Base-by-base conservation (phyloP, 2,329 filamentous ascomycete genomes). In the Cladosporium sp. region DNA sequence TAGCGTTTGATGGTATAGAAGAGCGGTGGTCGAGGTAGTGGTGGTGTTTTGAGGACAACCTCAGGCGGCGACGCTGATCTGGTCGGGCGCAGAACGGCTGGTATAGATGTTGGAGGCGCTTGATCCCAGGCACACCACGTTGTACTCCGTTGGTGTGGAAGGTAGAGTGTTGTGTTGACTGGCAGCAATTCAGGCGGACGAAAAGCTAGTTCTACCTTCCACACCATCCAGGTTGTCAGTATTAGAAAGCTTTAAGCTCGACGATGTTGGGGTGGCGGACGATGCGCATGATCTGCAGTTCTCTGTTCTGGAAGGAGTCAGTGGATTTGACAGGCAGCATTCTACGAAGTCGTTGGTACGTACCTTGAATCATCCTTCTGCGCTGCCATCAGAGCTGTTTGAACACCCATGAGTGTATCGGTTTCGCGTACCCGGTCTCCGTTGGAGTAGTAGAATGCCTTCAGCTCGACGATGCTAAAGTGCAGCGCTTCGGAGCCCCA, bases 361-460 rank as follows among this genome's bases (percentile, higher is more conserved):
- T 54, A 96, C 95, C 91, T 99, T 99, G 89, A 99, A 99, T 99
- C 95, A 79, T 99, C 95, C 84, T 97, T 78, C 76, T 78, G 72
- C 69, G 72, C 72, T 67, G 72, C 73, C 65, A 76, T 76, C 73
- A 76, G 74, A 71, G 73, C 73, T 70, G 74, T 76, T 69, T 75
- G 70, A 57, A 76, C 70, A 65, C 74, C 74, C 74, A 76, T 74
- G 63, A 72, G 69, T 66, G 70, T 75, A 69, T 77, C 74, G 71
- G 69, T 67, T 54, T 73, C 72, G 71, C 75, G 68, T 83, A 99
- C 95, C 80, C 95, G 89, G 80, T 99, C 95, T 77, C 95, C 95
- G 78, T 98, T 99, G 73, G 94, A 97, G 83, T 98, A 99, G 83
- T 97, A 99, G 83, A 99, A 99, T 62, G 95, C 95, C 84, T 99